Percentiles rank a stretch among this genome's conserved stretches.
Conservation (phyloP, 2,329 filamentous ascomycete genomes). For the Aspergillus pseudoglaucus region DNA sequence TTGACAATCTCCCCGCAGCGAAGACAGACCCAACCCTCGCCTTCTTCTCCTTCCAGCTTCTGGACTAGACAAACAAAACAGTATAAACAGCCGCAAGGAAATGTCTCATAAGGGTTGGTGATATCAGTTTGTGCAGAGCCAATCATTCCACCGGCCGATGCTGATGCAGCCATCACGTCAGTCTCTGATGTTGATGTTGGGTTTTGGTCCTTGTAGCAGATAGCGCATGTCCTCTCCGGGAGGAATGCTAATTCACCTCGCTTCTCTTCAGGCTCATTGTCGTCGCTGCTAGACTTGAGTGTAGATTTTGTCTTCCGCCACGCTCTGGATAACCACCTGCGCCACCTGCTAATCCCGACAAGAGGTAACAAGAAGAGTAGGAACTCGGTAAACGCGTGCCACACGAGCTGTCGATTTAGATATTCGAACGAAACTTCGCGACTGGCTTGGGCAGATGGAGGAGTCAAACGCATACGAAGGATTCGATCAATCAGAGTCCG, state of each 20-base stretch:
- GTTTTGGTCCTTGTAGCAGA: conserved; percentile 94
- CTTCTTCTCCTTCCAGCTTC: conserved; percentile 83
- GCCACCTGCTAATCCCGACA: conserved; percentile 91
- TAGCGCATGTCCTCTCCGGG: conserved; percentile 89
- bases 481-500: conserved; percentile 82
- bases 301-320: conserved; percentile 74
- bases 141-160: conserved; percentile 66
- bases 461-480: conserved; percentile 75
- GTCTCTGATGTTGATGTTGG: conserved; percentile 62
- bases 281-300: conserved; percentile 44
- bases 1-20: conserved; percentile 78
- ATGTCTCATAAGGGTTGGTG: conserved; percentile 89
- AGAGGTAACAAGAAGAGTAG: conserved; percentile 93
- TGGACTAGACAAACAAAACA: conserved; percentile 95
- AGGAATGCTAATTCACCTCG: conserved; percentile 76
- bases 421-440: conserved; percentile 96
- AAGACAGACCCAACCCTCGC: conserved; percentile 87
- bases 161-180: conserved; percentile 65
- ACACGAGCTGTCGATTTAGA: conserved; percentile 92
- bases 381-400: conserved; percentile 99
- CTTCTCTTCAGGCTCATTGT: conserved; percentile 44
- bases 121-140: conserved; percentile 88
- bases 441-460: conserved; percentile 76
- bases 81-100: conserved; percentile 86
- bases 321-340: conserved; percentile 77